Base-by-base conservation (phyloP, 164 flowering plant genomes). In the Echeveria elegans region DNA sequence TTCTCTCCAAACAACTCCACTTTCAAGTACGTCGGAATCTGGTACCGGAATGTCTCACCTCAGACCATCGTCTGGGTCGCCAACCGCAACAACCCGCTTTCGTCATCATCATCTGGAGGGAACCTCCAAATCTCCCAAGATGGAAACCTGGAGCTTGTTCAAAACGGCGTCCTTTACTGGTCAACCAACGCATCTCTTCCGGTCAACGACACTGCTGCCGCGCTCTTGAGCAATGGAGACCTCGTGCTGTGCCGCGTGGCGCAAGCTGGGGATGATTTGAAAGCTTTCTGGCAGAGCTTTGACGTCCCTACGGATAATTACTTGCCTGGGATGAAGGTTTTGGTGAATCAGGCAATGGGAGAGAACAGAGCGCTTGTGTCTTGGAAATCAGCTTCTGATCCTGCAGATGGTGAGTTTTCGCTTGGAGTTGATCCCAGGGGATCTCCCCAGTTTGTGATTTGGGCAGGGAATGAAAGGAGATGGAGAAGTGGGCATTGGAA, bases 401-500 rank as follows among this genome's bases (percentile, higher is more conserved):
- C 41, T 9, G 41, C 66, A 8, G 10, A 12, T 21, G 66, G 66
- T 1, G 45, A 3, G 26, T 63, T 12, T n/a, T 34, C 66, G 45
- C 41, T 63, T 14, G 66, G 66, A 6, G 29, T 63, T n/a, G 66
- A 63, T 36, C 41, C 66, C 5, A 29, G 66, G 1, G 66, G 66
- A 18, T 63, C 66, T 15, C 66, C 66, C 2, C 66, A 63, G 47
- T 34, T 86, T 1, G 83, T 88, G 36, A 41, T 82, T 0, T 79
- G 82, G 85, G 78, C 79, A 0, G 72, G 75, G 4, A 24, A 61
- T 0, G 69, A 32, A 4, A 67, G 83, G 56, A 38, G 37, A 21
- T 88, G 96, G 96, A 76, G 92, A 68, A 82, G 87, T 34, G 96
- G 92, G 41, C 74, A 79, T 23, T 88, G 88, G 87, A 72, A 78